Evolutionary conservation across 1,284 basidiomycete species (phyloP), one percentile per base, ranked within the genome.

Genomic region (Polyporus tsugae): DNA sequence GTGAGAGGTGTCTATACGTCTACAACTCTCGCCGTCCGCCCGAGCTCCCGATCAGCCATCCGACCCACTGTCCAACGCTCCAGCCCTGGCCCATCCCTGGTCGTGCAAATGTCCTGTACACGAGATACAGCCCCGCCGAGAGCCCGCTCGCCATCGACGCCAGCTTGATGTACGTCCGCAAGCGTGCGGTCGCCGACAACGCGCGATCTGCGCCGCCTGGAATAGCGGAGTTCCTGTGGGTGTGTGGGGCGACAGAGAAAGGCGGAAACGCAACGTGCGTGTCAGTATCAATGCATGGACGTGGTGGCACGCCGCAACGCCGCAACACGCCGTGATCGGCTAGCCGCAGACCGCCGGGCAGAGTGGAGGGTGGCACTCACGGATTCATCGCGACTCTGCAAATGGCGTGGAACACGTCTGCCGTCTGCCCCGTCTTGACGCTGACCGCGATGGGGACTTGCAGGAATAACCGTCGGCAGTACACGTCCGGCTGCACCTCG

Each of bases 401-500:
- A 71, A 97, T 92, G 42, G 90, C 89, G 75, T 93, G 91, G 85
- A 95, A 97, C 41, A 97, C 89, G 78, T 96, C 95, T n/a, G 96
- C 96, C 25, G 89, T 89, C 79, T 96, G 93, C 58, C 89, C 91
- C 3, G 90, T 91, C 78, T 92, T 92, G 58, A 97, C 92, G 78
- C 94, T 96, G 29, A 98, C 95, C 2, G 96, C 91, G 58, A 98
- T 94, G 33, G 96, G 96, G 4, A 96, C 94, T 72, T 93, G 93
- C 19, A 98, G 83, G 17, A 91, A 89, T 64, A 97, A 81, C 67
- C 95, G 87, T 76, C 95, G 86, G 78, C 95, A 96, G 80, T 99
- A 99, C 15, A 97, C 95, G 78, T 99, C 97, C 49, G 97, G 97
- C 80, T 99, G 97, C 17, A 99, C 97, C 84, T 99, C 97, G 79